These are phyloP conservation scores for Metarhizium guizhouense DNA, from an alignment of 2,329 filamentous ascomycete genomes.

Conservation along the genomic window DNA sequence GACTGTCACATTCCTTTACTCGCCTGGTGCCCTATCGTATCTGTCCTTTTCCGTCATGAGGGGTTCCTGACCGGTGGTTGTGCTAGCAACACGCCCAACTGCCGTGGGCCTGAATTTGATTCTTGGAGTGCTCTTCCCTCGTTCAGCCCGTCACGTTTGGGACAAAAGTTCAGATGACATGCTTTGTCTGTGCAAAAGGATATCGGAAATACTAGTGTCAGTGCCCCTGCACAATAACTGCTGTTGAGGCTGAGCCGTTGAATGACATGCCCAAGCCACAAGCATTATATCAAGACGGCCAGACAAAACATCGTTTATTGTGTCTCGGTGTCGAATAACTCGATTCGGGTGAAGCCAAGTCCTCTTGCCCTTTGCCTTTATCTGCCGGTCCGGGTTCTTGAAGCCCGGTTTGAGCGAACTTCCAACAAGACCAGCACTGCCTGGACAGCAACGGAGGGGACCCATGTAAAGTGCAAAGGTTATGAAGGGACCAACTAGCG, in stretches of 20 bases:
- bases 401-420: background rate
- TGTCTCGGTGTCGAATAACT: background rate
- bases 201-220: background rate
- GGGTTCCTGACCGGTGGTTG: background rate
- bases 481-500: background rate
- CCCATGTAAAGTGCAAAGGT: background rate
- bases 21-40: background rate
- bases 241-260: background rate
- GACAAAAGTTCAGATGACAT: constrained; percentile 1
- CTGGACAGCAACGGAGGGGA: background rate
- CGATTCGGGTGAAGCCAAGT: background rate
- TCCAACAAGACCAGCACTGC: background rate
- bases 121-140: background rate
- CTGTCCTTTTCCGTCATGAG: background rate
- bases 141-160: background rate
- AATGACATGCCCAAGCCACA: background rate
- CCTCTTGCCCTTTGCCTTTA: background rate
- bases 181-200: background rate
- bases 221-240: background rate
- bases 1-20: background rate
- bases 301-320: background rate
- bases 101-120: background rate
- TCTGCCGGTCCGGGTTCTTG: background rate
- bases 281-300: background rate
- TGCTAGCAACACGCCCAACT: background rate